phyloP scores from a whole-genome alignment of 2,329 filamentous ascomycete species.

The Penicillium sp. region DNA sequence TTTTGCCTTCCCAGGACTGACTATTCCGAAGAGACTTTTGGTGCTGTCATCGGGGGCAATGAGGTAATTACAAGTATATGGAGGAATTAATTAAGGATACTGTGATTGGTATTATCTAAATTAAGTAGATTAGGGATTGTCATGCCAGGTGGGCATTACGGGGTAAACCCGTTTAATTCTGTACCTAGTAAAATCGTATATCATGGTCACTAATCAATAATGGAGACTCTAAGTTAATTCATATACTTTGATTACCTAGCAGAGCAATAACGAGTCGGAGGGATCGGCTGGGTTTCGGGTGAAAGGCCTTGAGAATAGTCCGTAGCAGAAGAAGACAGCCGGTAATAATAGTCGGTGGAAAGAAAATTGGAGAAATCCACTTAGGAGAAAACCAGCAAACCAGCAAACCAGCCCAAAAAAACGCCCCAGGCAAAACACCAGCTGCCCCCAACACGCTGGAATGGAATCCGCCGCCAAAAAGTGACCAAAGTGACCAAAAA shows the following conservation, averaged over 20 bases:
- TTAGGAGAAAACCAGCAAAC: too few species aligned
- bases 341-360: conserved; percentile 3
- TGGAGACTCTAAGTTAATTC: background rate
- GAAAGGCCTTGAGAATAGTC: background rate
- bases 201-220: too few species aligned
- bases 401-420: background rate
- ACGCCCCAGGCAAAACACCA: background rate
- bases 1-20: conserved; percentile 5
- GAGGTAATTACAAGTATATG: conserved; percentile 1
- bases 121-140: background rate
- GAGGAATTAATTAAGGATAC: background rate
- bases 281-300: background rate
- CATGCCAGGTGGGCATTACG: background rate
- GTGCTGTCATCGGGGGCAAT: conserved; percentile 1
- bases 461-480: conserved; percentile 2
- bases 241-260: background rate
- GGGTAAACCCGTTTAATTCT: background rate
- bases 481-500: too few species aligned
- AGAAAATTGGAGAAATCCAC: conserved; percentile 1
- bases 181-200: too few species aligned
- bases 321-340: background rate
- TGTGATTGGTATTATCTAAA: conserved; percentile 2
- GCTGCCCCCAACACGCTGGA: background rate
- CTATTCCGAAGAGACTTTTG: background rate
- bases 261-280: background rate